Percentiles rank a stretch among this genome's conserved stretches.
Evolutionary conservation across 768 basidiomycete genomes (phyloP).

Genomic region (Fistulinella prunicolor): DNA sequence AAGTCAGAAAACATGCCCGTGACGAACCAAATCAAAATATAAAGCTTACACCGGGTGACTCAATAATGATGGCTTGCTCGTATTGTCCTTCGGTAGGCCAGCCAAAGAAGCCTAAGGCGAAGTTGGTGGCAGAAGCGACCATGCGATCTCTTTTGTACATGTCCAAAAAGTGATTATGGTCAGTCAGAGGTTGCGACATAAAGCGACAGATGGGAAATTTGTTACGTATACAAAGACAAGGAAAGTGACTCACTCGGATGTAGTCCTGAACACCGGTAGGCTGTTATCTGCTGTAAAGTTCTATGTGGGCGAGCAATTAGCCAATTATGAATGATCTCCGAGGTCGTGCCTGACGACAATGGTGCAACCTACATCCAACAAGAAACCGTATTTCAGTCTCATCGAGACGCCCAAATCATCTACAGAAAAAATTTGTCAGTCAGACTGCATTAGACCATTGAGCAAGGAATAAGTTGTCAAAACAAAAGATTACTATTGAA

Average conservation of each 20-base stretch:
- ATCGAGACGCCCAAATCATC: conserved; percentile 68
- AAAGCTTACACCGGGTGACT: conserved; percentile 34
- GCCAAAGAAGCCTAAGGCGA: conserved; percentile 74
- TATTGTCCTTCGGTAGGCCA: conserved; percentile 71
- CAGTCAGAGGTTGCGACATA: too few species aligned
- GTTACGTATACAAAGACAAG: too few species aligned
- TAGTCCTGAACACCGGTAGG: too few species aligned
- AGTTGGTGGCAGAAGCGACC: conserved; percentile 61
- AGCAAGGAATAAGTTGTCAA: too few species aligned
- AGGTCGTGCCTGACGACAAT: conserved; percentile 6
- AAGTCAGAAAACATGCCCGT: neutral
- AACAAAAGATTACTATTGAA: too few species aligned
- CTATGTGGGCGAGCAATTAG: conserved; percentile 33
- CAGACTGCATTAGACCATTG: neutral
- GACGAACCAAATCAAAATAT: too few species aligned
- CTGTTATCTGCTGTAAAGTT: conserved; percentile 59
- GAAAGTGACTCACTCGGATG: too few species aligned
- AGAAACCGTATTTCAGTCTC: conserved; percentile 75
- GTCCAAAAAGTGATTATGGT: too few species aligned
- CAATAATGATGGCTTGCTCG: conserved; percentile 75
- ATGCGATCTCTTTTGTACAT: conserved; percentile 60
- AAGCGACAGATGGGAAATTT: too few species aligned
- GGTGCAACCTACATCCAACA: conserved; percentile 48
- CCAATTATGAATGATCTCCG: neutral
- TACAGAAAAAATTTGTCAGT: conserved; percentile 21